Conservation (phyloP, 1,139 yeast genomes). For the Suhomyces bokatorum region DNA sequence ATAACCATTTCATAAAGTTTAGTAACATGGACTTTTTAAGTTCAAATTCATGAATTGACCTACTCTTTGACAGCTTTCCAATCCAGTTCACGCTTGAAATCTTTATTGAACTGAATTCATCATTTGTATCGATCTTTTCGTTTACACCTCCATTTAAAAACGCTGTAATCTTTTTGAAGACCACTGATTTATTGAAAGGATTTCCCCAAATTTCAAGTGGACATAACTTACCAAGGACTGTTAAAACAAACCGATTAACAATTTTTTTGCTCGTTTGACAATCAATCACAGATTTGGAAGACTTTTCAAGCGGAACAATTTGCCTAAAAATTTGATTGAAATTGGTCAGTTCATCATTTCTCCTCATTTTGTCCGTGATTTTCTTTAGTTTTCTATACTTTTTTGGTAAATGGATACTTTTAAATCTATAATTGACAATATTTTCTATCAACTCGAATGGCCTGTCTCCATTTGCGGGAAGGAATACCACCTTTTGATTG, state of each 20-base stretch:
- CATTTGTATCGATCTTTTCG: conserved; percentile 27
- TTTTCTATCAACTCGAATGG: not conserved
- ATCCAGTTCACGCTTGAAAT: conserved; percentile 52
- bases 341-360: conserved; percentile 26
- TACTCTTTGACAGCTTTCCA: conserved; percentile 24
- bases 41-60: conserved; percentile 39
- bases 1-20: conserved; percentile 60
- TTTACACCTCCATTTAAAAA: conserved; percentile 41
- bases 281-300: conserved; percentile 17
- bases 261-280: conserved; percentile 24
- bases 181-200: conserved; percentile 41
- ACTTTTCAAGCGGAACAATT: conserved; percentile 17
- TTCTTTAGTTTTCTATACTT: conserved; percentile 19
- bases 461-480: not conserved
- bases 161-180: conserved; percentile 38
- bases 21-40: conserved; percentile 34
- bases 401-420: conserved; percentile 21
- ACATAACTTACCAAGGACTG: conserved; percentile 47
- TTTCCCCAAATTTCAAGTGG: conserved; percentile 62
- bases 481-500: not conserved
- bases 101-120: conserved; percentile 31
- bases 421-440: conserved; percentile 1
- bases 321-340: conserved; percentile 29
- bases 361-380: conserved; percentile 20
- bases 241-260: conserved; percentile 43